Percentiles rank a stretch among this genome's conserved stretches.
Conservation (phyloP, 129 eudicot species). For the sunflower (Helianthus annuus) region HanXRQr2.0-SUNRISE NC_035440.2:90207795-90208294, state of each 20-base stretch:
- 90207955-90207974: slow-evolving; percentile 86
- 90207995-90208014: slow-evolving; percentile 12
- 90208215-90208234: not conserved
- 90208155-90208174: not conserved
- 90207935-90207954: slow-evolving; percentile 91
- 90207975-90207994: not conserved
- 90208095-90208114: slow-evolving; percentile 3
- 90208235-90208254: not conserved
- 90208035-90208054: not conserved
- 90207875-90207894: slow-evolving; percentile 90
- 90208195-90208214: not conserved
- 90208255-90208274: not conserved
- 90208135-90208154: slow-evolving; percentile 7
- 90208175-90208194: not conserved
- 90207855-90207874: slow-evolving; percentile 94
- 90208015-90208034: not conserved
- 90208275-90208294: not conserved
- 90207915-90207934: slow-evolving; percentile 93
- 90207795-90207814: slow-evolving; percentile 92
- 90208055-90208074: not conserved
- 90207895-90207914: slow-evolving; percentile 83
- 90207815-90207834: slow-evolving; percentile 93
- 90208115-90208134: not conserved
- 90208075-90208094: slow-evolving; percentile 20
- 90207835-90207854: slow-evolving; percentile 92